These are phyloP conservation scores for Pyrus betulifolia DNA, from an alignment of 306 rosid genomes.

Conservation along the genomic window DNA sequence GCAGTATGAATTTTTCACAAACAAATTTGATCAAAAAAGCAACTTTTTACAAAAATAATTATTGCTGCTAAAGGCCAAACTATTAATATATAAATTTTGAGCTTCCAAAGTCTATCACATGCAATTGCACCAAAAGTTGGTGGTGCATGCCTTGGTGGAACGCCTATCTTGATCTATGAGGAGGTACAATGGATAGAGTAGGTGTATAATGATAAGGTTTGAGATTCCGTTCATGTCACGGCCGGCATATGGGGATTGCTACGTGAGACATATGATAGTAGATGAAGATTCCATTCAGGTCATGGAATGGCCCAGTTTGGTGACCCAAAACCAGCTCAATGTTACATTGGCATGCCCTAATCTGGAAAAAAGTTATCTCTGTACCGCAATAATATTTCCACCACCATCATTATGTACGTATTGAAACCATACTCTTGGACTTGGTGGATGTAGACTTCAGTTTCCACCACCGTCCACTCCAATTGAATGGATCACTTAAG, in stretches of 20 bases:
- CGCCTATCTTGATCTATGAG: not conserved
- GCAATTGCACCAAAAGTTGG: not conserved
- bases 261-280: constrained; percentile 13
- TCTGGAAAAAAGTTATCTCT: constrained; percentile 4
- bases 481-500: not conserved
- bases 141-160: not conserved
- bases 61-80: too few relatives aligned
- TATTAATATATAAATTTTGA: not conserved
- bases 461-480: constrained; percentile 22
- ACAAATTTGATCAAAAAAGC: too few relatives aligned
- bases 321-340: constrained; percentile 40
- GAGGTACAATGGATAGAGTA: not conserved
- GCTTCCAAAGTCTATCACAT: not conserved
- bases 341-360: constrained; percentile 8
- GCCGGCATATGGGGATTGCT: not conserved
- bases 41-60: too few relatives aligned
- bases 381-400: constrained; percentile 11
- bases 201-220: not conserved
- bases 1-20: too few relatives aligned
- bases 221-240: constrained; percentile 28
- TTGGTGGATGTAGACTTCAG: constrained; percentile 22
- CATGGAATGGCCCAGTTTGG: constrained; percentile 27
- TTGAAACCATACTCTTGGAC: constrained; percentile 14
- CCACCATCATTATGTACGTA: constrained; percentile 16
- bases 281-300: constrained; percentile 48